phyloP scores from a whole-genome alignment of 176 grass and related monocot species.

The Oryza meridionalis region DNA sequence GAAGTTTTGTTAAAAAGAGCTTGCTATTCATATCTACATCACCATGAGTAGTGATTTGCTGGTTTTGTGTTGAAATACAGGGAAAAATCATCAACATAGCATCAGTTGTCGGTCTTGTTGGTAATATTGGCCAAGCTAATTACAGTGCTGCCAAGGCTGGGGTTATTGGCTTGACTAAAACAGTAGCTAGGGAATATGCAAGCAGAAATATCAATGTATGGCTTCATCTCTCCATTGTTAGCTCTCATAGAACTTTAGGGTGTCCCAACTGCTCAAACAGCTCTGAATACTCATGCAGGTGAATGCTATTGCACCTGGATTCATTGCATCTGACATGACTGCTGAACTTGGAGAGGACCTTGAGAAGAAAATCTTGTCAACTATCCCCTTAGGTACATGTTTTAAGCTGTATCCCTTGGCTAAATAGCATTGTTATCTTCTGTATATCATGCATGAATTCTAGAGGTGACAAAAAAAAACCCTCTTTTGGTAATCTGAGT shows the following conservation, averaged over 20 bases:
- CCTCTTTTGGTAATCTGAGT: no score
- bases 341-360: constrained; percentile 80
- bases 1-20: constrained; percentile 8
- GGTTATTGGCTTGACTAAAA: constrained; percentile 97
- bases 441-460: background rate
- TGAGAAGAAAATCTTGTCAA: constrained; percentile 89
- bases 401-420: background rate
- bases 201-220: constrained; percentile 94
- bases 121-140: constrained; percentile 95
- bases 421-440: background rate
- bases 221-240: constrained; percentile 23
- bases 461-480: no score
- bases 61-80: constrained; percentile 44
- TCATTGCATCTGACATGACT: constrained; percentile 96
- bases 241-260: background rate
- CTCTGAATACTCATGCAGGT: constrained; percentile 59
- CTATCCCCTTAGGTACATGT: constrained; percentile 80
- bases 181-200: constrained; percentile 94
- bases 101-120: constrained; percentile 90
- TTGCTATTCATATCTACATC: background rate
- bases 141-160: constrained; percentile 94
- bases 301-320: constrained; percentile 95
- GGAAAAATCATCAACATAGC: constrained; percentile 95
- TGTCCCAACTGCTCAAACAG: constrained; percentile 25
- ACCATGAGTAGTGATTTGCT: constrained; percentile 5